Base-by-base conservation (phyloP, 176 grass and related monocot genomes). In the Oryza meyeriana region DNA sequence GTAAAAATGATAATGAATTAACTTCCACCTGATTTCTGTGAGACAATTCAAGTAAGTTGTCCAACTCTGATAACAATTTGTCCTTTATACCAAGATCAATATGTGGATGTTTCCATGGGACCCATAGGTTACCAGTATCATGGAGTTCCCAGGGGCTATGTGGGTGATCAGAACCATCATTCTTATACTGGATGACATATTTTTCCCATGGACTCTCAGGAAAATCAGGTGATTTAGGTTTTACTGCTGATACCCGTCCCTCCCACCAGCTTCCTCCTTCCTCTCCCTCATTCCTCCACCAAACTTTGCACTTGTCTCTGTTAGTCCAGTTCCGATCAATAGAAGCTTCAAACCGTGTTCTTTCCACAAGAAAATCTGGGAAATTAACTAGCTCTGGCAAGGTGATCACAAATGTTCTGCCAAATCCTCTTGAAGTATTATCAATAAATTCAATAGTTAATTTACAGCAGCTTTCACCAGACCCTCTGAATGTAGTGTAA, bases 81-180 rank as follows among this genome's bases (percentile, higher is more conserved):
- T 91, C 55, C 78, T 88, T 87, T 76, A 65, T 86, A 24, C 26
- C 59, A 8, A 76, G 28, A 85, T 93, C 77, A 20, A 98, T 90
- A 68, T 85, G 85, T 16, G 92, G 95, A 81, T 98, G 95, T 78
- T 89, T 88, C 95, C 95, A 95, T 75, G 86, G 89, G 73, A 62
- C 81, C 91, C 93, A 93, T 81, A 81, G 91, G 52, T 75, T 85
- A 76, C 88, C 84, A 42, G 74, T 79, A 84, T 98, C 95, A 69
- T 95, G 85, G 84, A 98, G 90, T 71, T 98, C 95, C 95, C 95
- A 98, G 14, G 95, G 95, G 70, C 90, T 98, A 88, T 98, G 95
- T 3, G 75, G 42, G 66, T 91, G 90, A 33, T 57, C 75, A 28
- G 95, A 93, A 35, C 77, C 83, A 86, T 98, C 95, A 64, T 89